A percentile compares a stretch with the other conserved stretches of the same genome.
These are phyloP conservation scores for Penicillium angulare DNA, from an alignment of 495 filamentous ascomycete species.

Conservation along the genomic window DNA sequence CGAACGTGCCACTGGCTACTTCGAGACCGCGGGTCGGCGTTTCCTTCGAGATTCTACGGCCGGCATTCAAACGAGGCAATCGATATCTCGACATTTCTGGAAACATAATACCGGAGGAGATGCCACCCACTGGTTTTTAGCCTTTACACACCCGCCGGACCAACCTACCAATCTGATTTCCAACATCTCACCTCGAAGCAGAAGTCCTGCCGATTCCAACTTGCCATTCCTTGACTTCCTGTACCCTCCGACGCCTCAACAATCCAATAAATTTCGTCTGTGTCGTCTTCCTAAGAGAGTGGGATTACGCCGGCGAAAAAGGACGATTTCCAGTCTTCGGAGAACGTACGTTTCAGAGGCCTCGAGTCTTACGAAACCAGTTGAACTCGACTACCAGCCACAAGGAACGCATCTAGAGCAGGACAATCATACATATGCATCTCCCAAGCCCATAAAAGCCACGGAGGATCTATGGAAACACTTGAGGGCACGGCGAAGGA, in stretches of 20 bases:
- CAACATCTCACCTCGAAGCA: slow-evolving; percentile 7
- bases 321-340: slow-evolving; percentile 15
- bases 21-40: slow-evolving; percentile 72
- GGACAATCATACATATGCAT: not conserved
- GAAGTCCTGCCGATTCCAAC: slow-evolving; percentile 16
- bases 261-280: slow-evolving; percentile 20
- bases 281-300: slow-evolving; percentile 25
- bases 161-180: slow-evolving; percentile 18
- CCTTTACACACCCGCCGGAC: slow-evolving; percentile 26
- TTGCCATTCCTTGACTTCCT: slow-evolving; percentile 41
- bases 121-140: slow-evolving; percentile 46
- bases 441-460: not conserved
- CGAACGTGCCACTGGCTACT: slow-evolving; percentile 75
- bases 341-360: slow-evolving; percentile 33
- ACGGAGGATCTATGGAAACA: slow-evolving; percentile 7
- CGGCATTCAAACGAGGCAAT: slow-evolving; percentile 54
- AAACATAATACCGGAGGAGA: slow-evolving; percentile 62
- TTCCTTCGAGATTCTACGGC: slow-evolving; percentile 58
- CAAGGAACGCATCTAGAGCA: not conserved
- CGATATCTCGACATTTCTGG: slow-evolving; percentile 66
- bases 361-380: slow-evolving; percentile 7
- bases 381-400: too few species aligned
- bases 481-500: slow-evolving; percentile 15
- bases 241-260: slow-evolving; percentile 32
- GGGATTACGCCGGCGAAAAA: slow-evolving; percentile 30